phyloP scores from a whole-genome alignment of 805 yeast genomes.

The Spathaspora hagerdaliae region DNA sequence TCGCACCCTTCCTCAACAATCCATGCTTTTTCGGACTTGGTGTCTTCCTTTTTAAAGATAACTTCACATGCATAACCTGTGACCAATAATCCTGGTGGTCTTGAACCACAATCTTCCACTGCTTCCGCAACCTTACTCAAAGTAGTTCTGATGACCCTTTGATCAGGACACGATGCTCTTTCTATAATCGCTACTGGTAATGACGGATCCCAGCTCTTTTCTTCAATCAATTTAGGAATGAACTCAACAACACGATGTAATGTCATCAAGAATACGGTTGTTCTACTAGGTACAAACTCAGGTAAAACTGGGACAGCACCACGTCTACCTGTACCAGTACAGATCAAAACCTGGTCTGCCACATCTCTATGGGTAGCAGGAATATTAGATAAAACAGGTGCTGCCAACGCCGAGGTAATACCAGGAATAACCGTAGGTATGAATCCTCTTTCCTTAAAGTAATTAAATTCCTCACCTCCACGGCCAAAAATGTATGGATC shows the following conservation, averaged over 20 bases:
- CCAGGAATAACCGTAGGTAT: conserved; percentile 81
- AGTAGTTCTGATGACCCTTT: conserved; percentile 73
- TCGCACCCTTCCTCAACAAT: conserved; percentile 43
- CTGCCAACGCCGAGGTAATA: conserved; percentile 82
- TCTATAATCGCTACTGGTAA: conserved; percentile 85
- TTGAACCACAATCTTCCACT: conserved; percentile 69
- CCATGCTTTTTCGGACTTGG: conserved; percentile 30
- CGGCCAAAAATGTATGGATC: conserved; percentile 96
- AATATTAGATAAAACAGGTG: conserved; percentile 75
- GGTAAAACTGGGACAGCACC: conserved; percentile 82
- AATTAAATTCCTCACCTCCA: conserved; percentile 88
- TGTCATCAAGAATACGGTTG: conserved; percentile 88
- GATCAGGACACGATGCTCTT: conserved; percentile 91
- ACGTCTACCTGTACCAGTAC: conserved; percentile 91
- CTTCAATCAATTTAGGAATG: conserved; percentile 39
- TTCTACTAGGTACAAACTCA: conserved; percentile 64
- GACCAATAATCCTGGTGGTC: conserved; percentile 90
- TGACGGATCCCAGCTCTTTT: conserved; percentile 60
- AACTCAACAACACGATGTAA: conserved; percentile 69
- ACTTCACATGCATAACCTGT: conserved; percentile 76
- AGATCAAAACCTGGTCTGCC: conserved; percentile 86
- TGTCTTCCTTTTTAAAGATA: conserved; percentile 18
- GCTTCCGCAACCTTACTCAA: conserved; percentile 67
- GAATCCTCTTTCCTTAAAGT: conserved; percentile 64
- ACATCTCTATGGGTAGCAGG: conserved; percentile 92